A percentile compares a stretch with the other conserved stretches of the same genome.
Evolutionary conservation across 345 rosid species (phyloP).

Genomic region (Combretum micranthum): DNA sequence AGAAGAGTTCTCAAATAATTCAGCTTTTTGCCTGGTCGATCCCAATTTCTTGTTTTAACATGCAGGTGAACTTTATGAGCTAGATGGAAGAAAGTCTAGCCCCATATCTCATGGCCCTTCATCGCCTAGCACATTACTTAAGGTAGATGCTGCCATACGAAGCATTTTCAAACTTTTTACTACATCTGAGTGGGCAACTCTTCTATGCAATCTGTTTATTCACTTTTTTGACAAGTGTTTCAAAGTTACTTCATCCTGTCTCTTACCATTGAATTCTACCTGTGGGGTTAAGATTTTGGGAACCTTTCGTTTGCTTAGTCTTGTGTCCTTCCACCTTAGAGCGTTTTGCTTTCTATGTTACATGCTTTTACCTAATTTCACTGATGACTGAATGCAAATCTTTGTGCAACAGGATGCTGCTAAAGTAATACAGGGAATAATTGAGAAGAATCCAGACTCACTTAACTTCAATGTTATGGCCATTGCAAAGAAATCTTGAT

Average conservation of each 20-base stretch:
- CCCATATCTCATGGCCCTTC: conserved; percentile 76
- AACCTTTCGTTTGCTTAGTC: too few relatives aligned
- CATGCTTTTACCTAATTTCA: too few relatives aligned
- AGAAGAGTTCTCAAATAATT: too few relatives aligned
- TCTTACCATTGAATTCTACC: too few relatives aligned
- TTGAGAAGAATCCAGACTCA: conserved; percentile 69
- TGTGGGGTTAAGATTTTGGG: too few relatives aligned
- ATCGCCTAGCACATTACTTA: conserved; percentile 54
- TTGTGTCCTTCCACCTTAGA: too few relatives aligned
- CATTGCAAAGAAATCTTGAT: conserved; percentile 32
- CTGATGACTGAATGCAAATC: background rate
- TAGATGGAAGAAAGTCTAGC: conserved; percentile 81
- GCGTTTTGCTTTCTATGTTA: too few relatives aligned
- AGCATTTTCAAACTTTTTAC: too few relatives aligned
- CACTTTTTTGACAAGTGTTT: too few relatives aligned
- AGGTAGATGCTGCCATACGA: conserved; percentile 38
- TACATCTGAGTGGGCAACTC: too few relatives aligned
- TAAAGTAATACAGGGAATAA: conserved; percentile 62
- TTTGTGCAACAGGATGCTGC: conserved; percentile 57
- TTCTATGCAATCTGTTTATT: too few relatives aligned
- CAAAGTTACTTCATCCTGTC: too few relatives aligned
- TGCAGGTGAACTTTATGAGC: conserved; percentile 81
- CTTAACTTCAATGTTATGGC: conserved; percentile 84
- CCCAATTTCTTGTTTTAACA: background rate
- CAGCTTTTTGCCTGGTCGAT: background rate